These are phyloP conservation scores for Fusarium papillatum DNA, from an alignment of 2,329 filamentous ascomycete genomes.

Conservation along the genomic window DNA sequence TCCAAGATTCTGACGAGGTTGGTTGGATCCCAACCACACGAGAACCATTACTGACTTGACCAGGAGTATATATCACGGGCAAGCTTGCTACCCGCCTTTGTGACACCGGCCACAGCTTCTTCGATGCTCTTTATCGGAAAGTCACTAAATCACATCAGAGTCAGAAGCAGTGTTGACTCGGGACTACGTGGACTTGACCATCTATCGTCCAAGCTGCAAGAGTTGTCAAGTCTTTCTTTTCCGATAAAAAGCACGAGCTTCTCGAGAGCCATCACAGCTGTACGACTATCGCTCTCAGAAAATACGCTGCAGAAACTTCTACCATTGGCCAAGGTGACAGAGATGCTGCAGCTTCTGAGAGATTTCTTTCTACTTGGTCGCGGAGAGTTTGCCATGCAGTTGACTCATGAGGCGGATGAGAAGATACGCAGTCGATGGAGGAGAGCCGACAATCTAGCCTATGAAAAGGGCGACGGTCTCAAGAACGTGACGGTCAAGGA, in stretches of 20 bases:
- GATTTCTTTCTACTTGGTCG: slow-evolving; percentile 90
- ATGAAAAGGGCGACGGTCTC: slow-evolving; percentile 65
- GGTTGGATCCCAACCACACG: slow-evolving; percentile 24
- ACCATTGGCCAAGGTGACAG: slow-evolving; percentile 81
- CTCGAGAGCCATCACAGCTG: slow-evolving; percentile 78
- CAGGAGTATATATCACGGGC: slow-evolving; percentile 71
- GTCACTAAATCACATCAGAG: slow-evolving; percentile 86
- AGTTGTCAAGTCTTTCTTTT: slow-evolving; percentile 77
- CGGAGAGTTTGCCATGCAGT: slow-evolving; percentile 90
- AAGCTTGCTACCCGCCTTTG: slow-evolving; percentile 82
- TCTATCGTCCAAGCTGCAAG: slow-evolving; percentile 76
- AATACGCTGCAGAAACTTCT: slow-evolving; percentile 87
- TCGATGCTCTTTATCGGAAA: slow-evolving; percentile 94
- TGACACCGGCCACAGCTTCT: slow-evolving; percentile 78
- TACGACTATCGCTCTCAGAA: slow-evolving; percentile 85
- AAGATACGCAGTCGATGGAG: slow-evolving; percentile 82
- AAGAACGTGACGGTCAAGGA: slow-evolving; percentile 80
- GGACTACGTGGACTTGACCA: slow-evolving; percentile 68
- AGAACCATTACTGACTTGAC: slow-evolving; percentile 4
- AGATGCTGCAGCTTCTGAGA: slow-evolving; percentile 82
- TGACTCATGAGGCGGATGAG: slow-evolving; percentile 89
- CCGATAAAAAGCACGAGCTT: slow-evolving; percentile 82
- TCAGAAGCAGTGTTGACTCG: slow-evolving; percentile 61
- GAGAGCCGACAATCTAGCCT: slow-evolving; percentile 69
- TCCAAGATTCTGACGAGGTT: slow-evolving; percentile 57